Evolutionary conservation across 495 filamentous ascomycete genomes (phyloP).

Genomic region (Margaritispora aquatica): DNA sequence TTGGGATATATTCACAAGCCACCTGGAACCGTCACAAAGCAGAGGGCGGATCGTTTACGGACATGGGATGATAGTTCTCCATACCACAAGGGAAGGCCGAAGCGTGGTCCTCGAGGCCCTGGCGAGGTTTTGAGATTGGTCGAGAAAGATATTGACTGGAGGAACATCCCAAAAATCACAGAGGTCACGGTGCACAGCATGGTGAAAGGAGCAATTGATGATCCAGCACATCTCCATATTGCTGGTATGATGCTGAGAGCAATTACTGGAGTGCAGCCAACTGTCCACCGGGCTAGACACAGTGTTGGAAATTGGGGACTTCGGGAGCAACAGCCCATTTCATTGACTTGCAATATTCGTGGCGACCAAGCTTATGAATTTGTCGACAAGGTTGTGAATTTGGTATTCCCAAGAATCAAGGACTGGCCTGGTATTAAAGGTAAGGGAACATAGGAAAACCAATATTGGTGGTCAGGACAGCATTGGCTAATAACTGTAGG

Average conservation of each 20-base stretch:
- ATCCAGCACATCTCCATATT: constrained; percentile 58
- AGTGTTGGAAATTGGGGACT: constrained; percentile 61
- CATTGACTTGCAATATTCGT: constrained; percentile 61
- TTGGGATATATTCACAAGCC: constrained; percentile 74
- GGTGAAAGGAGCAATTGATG: constrained; percentile 35
- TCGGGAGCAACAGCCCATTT: constrained; percentile 48
- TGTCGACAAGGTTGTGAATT: constrained; percentile 72
- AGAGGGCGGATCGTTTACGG: constrained; percentile 65
- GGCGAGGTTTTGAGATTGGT: constrained; percentile 60
- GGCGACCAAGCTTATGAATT: constrained; percentile 86
- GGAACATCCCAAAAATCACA: constrained; percentile 75
- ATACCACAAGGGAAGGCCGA: constrained; percentile 85
- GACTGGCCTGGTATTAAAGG: constrained; percentile 84
- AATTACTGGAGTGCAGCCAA: constrained; percentile 72
- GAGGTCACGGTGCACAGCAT: constrained; percentile 73
- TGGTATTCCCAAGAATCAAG: constrained; percentile 91
- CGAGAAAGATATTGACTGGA: constrained; percentile 72
- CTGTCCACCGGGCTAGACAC: constrained; percentile 58
- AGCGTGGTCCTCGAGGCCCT: constrained; percentile 71
- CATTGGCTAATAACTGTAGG: constrained; percentile 20
- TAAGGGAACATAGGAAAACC: constrained; percentile 26
- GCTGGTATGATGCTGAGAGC: constrained; percentile 79
- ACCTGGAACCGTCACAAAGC: constrained; percentile 62
- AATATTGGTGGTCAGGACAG: background rate
- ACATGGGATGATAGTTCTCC: constrained; percentile 85